phyloP scores from a whole-genome alignment of 495 filamentous ascomycete genomes.

The Daldinia bambusicola region DNA sequence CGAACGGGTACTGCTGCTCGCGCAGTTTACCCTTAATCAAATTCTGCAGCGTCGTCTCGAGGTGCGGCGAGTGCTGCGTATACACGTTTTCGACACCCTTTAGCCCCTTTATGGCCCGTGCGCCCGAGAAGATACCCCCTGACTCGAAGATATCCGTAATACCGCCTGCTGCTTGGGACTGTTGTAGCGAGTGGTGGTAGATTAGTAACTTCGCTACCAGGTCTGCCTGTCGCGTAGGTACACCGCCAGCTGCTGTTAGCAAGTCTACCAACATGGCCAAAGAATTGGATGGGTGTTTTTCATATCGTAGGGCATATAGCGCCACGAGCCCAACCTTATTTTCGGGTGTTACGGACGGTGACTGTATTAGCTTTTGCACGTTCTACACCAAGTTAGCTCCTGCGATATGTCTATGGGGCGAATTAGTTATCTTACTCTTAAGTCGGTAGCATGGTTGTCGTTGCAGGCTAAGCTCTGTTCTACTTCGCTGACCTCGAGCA shows the following conservation, averaged over 20 bases:
- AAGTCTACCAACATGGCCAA: conserved; percentile 86
- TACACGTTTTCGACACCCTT: conserved; percentile 99
- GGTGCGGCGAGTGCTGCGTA: conserved; percentile 91
- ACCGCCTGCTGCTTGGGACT: conserved; percentile 72
- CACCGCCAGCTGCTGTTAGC: conserved; percentile 76
- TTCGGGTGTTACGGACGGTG: conserved; percentile 74
- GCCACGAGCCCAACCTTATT: conserved; percentile 90
- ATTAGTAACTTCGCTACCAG: conserved; percentile 79
- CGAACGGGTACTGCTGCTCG: conserved; percentile 88
- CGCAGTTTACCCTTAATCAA: conserved; percentile 89
- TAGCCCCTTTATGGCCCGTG: conserved; percentile 90
- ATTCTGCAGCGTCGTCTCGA: conserved; percentile 89
- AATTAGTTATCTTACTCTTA: conserved; percentile 68
- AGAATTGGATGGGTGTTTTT: conserved; percentile 81
- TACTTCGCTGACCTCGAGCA: conserved; percentile 93
- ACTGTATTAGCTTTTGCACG: conserved; percentile 83
- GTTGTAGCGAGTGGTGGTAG: conserved; percentile 86
- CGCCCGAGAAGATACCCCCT: conserved; percentile 88
- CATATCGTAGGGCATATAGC: conserved; percentile 91
- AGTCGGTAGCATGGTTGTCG: conserved; percentile 87
- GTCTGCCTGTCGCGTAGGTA: conserved; percentile 76
- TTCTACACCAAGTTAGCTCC: conserved; percentile 61
- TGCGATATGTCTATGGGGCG: background rate
- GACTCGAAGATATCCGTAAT: conserved; percentile 93
- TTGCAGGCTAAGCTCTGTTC: conserved; percentile 97